Conservation (phyloP, 345 rosid species). For the Corchorus capsularis region DNA sequence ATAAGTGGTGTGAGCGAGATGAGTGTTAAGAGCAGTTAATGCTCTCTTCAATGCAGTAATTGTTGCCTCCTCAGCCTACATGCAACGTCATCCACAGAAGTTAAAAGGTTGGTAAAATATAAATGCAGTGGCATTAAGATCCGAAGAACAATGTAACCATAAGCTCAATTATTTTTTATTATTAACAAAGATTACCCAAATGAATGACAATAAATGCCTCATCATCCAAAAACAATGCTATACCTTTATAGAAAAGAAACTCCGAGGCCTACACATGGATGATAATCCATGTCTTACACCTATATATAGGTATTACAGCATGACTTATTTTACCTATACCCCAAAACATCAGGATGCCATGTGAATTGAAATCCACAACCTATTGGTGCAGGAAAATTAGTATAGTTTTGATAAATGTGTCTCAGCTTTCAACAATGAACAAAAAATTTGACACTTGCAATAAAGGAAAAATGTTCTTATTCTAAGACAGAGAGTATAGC, state of each 20-base stretch:
- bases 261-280: neutral
- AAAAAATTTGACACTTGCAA: neutral
- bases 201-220: neutral
- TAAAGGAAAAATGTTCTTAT: neutral
- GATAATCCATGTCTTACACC: neutral
- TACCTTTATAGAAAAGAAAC: neutral
- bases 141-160: neutral
- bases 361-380: neutral
- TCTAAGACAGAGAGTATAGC: neutral
- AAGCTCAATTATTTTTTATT: neutral
- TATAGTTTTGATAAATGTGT: neutral
- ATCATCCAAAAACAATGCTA: neutral
- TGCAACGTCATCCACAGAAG: neutral
- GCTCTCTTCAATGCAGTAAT: conserved; percentile 74
- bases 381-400: neutral
- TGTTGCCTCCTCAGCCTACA: conserved; percentile 82
- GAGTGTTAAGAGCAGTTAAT: conserved; percentile 60
- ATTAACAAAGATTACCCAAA: neutral
- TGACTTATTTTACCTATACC: neutral
- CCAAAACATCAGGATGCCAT: neutral
- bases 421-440: neutral
- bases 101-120: neutral
- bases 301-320: neutral
- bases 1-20: conserved; percentile 70
- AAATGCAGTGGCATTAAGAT: neutral